Conservation (phyloP, 1,284 basidiomycete species). For the Lentinus polychrous region DNA sequence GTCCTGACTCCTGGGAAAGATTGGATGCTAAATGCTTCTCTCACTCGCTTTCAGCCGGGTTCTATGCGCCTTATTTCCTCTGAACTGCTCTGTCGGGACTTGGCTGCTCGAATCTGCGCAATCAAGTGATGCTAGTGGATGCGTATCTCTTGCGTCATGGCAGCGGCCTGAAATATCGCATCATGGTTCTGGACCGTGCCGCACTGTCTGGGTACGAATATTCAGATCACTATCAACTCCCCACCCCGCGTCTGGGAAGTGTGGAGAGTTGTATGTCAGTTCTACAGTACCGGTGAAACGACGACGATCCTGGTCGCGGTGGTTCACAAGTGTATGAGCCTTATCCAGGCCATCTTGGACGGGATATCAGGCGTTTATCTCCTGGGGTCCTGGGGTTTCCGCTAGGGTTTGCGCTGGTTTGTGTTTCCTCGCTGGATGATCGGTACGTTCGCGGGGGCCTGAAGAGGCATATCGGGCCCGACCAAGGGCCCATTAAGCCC, state of each 20-base stretch:
- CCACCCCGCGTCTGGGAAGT: neutral
- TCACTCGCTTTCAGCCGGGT: too few species aligned
- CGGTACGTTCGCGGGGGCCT: conserved; percentile 4
- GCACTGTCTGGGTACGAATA: neutral
- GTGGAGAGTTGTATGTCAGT: neutral
- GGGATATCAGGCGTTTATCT: conserved; percentile 6
- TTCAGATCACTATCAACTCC: neutral
- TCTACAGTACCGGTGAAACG: neutral
- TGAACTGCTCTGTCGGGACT: too few species aligned
- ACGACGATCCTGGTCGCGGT: conserved; percentile 1
- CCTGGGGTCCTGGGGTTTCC: neutral
- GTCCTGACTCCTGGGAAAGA: too few species aligned
- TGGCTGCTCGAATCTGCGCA: too few species aligned
- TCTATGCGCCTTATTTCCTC: too few species aligned
- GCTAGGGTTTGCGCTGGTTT: neutral
- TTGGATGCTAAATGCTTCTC: neutral
- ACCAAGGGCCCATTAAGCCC: neutral
- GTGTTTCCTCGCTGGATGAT: neutral
- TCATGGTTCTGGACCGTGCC: neutral
- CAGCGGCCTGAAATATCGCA: neutral
- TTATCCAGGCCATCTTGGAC: conserved; percentile 7
- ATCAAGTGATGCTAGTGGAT: too few species aligned
- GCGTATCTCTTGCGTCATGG: conserved; percentile 2
- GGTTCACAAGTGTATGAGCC: neutral
- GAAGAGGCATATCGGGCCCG: neutral